Evolutionary conservation across 2,329 filamentous ascomycete genomes (phyloP).

Genomic region (Periconia digitata): DNA sequence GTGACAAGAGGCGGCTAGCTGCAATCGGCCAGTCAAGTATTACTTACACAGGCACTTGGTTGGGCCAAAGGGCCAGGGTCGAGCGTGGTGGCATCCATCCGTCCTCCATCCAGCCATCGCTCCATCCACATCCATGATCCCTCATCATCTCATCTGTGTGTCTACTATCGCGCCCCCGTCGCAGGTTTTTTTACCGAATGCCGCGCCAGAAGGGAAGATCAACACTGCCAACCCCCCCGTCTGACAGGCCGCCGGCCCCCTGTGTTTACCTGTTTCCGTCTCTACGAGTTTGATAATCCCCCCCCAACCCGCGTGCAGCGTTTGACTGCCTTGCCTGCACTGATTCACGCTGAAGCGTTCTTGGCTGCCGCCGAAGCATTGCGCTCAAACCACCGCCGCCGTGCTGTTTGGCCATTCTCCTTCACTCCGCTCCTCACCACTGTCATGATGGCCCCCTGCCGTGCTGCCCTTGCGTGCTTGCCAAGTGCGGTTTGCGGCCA

Average conservation of each 20-base stretch:
- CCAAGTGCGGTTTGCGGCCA: no score
- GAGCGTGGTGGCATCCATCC: no score
- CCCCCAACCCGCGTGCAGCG: neutral
- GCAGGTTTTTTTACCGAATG: neutral
- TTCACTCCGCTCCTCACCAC: constrained; percentile 1
- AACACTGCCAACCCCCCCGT: neutral
- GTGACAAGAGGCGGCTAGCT: neutral
- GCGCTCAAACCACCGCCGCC: constrained; percentile 13
- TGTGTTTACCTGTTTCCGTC: neutral
- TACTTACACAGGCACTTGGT: no score
- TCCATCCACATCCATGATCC: no score
- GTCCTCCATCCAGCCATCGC: no score
- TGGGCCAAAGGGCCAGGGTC: no score
- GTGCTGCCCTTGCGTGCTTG: no score
- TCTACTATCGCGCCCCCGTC: no score
- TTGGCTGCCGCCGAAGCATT: constrained; percentile 9
- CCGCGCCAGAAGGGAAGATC: neutral
- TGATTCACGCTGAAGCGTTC: constrained; percentile 1
- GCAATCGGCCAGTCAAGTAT: no score
- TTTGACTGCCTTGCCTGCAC: neutral
- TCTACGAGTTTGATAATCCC: neutral
- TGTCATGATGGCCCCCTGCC: no score
- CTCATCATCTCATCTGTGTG: no score
- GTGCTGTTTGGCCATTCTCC: constrained; percentile 1
- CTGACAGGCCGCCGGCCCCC: neutral